A percentile compares a stretch with the other conserved stretches of the same genome.
phyloP scores from a whole-genome alignment of 495 filamentous ascomycete genomes.

The Daldinia caldariorum region DNA sequence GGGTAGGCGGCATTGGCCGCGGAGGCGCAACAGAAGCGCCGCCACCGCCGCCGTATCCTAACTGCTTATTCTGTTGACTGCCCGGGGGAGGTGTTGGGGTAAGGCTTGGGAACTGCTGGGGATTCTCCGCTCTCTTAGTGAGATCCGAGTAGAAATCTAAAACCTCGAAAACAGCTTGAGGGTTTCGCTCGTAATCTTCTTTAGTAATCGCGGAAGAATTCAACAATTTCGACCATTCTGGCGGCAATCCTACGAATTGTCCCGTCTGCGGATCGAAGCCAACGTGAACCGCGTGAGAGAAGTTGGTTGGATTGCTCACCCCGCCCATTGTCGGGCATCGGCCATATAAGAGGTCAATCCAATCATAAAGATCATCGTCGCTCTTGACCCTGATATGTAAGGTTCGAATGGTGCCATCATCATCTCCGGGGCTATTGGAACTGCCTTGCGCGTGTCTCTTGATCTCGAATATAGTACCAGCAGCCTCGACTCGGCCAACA shows the following conservation, averaged over 20 bases:
- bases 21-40: slow-evolving; percentile 82
- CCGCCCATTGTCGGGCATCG: slow-evolving; percentile 97
- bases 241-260: slow-evolving; percentile 89
- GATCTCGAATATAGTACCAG: slow-evolving; percentile 91
- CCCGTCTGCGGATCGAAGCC: slow-evolving; percentile 95
- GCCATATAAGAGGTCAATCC: slow-evolving; percentile 97
- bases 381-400: slow-evolving; percentile 89
- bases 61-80: slow-evolving; percentile 70
- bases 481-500: slow-evolving; percentile 85
- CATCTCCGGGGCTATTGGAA: slow-evolving; percentile 66
- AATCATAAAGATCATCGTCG: slow-evolving; percentile 96
- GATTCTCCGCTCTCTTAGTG: slow-evolving; percentile 84
- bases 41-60: slow-evolving; percentile 67
- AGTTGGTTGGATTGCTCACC: slow-evolving; percentile 97
- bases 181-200: slow-evolving; percentile 96
- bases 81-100: slow-evolving; percentile 71
- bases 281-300: slow-evolving; percentile 94
- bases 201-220: slow-evolving; percentile 96
- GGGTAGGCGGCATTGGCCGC: slow-evolving; percentile 71
- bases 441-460: slow-evolving; percentile 73
- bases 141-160: slow-evolving; percentile 98
- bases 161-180: slow-evolving; percentile 97
- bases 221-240: slow-evolving; percentile 95
- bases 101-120: slow-evolving; percentile 76
- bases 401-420: slow-evolving; percentile 81